Evolutionary conservation across 768 basidiomycete genomes (phyloP), one percentile per base, ranked within the genome.

Genomic region (Suillus alpinus): DNA sequence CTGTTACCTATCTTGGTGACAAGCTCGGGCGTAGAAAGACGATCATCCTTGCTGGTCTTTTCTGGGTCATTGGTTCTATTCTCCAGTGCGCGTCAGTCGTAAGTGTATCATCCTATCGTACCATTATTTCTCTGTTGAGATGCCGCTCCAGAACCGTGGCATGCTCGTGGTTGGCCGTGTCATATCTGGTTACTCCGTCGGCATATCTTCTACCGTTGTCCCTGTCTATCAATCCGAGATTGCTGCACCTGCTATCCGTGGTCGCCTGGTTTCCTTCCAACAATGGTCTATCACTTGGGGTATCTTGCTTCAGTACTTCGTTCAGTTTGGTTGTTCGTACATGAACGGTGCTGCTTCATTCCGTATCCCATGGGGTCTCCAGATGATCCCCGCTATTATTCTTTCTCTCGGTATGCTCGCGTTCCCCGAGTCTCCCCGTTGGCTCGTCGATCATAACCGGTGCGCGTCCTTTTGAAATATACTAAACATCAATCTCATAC

Each of bases 241-340:
- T 66, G 85, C 86, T n/a, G 81, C 84, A 5, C 88, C 88, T 18
- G 70, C 80, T 37, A 89, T 91, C 67, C 86, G 88, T 67, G 90
- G 89, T 36, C 85, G 88, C 31, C 80, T 91, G 62, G 88, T 91
- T 34, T 86, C 89, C 3, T 76, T 89, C 61, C 89, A 92, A 69
- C 89, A 92, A 79, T 91, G 88, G 84, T 83, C 87, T 2, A 89
- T 89, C 67, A 89, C 88, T 0, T 89, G 90, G 87, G 88, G 88
- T 74, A 89, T 89, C 68, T 76, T 88, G 64, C 72, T 91, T 47
- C 89, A 89, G 63, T 86, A 91, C 75, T 89, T 89, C 71, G 80
- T 89, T 63, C 84, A 89, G 65, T 89, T 89, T 62, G 88, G 88
- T 9, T 88, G 86, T 69, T 90, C 87, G 1, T 73, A 75, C 70